phyloP scores from a whole-genome alignment of 148 eudicot species.

The Nepenthes gracilis region DNA sequence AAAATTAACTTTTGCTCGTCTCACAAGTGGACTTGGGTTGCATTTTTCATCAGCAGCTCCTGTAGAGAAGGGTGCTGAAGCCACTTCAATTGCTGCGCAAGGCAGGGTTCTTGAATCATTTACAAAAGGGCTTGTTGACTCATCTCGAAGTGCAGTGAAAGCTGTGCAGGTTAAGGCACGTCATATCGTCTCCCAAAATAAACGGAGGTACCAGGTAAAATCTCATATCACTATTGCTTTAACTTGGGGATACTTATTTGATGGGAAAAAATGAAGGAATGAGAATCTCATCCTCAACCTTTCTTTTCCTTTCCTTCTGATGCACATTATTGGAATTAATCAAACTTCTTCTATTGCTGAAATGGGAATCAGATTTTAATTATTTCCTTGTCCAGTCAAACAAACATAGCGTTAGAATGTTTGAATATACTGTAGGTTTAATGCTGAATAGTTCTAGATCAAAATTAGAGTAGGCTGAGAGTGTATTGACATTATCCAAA shows the following conservation, averaged over 20 bases:
- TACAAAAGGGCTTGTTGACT: constrained; percentile 76
- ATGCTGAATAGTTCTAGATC: too few relatives aligned
- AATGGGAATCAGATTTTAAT: too few relatives aligned
- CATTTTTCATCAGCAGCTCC: constrained; percentile 34
- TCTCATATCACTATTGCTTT: constrained; percentile 4
- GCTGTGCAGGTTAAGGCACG: constrained; percentile 97
- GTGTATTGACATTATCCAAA: background rate
- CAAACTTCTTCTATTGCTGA: too few relatives aligned
- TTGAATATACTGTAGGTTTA: background rate
- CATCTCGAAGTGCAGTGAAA: constrained; percentile 80
- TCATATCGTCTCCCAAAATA: constrained; percentile 89
- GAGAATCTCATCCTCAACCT: too few relatives aligned
- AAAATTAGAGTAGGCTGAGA: too few relatives aligned
- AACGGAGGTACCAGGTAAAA: constrained; percentile 96
- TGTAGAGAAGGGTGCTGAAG: constrained; percentile 23
- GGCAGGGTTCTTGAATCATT: constrained; percentile 58
- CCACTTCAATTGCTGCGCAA: constrained; percentile 27
- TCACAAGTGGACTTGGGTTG: constrained; percentile 58
- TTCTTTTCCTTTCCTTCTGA: too few relatives aligned
- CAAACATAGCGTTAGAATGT: background rate
- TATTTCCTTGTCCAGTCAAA: too few relatives aligned
- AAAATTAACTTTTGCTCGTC: constrained; percentile 48
- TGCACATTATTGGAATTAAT: too few relatives aligned
- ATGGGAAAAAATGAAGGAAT: too few relatives aligned
- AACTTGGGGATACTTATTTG: too few relatives aligned